A percentile compares a stretch with the other conserved stretches of the same genome.
phyloP scores from a whole-genome alignment of 495 filamentous ascomycete genomes.

The Niebla homalea region DNA sequence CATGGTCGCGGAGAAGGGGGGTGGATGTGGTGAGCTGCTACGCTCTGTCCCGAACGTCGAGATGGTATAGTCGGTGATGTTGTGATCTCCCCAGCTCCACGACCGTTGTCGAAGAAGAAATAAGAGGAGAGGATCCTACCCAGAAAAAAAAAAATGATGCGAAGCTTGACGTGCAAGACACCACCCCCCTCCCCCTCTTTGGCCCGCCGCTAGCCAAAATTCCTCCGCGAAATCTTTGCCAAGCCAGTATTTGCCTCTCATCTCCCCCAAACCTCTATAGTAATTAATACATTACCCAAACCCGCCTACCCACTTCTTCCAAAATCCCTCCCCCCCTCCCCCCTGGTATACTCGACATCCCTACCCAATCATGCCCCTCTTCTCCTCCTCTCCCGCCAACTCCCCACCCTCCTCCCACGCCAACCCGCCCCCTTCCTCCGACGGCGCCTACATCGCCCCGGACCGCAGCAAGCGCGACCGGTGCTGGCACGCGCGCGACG shows the following conservation, averaged over 20 bases:
- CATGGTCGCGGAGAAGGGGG: neutral
- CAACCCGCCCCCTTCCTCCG: slow-evolving; percentile 25
- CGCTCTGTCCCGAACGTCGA: too few relatives aligned
- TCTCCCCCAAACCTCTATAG: neutral
- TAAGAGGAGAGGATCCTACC: too few relatives aligned
- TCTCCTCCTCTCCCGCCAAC: slow-evolving; percentile 19
- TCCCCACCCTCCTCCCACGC: slow-evolving; percentile 6
- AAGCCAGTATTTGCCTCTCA: too few relatives aligned
- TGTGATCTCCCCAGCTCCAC: too few relatives aligned
- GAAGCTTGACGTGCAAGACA: neutral
- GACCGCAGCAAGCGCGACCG: slow-evolving; percentile 58
- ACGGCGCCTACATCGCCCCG: slow-evolving; percentile 58
- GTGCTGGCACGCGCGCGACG: slow-evolving; percentile 81
- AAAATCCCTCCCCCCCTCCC: neutral
- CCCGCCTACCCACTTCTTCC: neutral
- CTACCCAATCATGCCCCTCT: slow-evolving; percentile 29
- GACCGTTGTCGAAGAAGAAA: too few relatives aligned
- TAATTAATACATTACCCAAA: neutral
- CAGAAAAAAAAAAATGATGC: too few relatives aligned
- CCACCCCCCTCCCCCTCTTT: neutral
- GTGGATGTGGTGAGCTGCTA: neutral
- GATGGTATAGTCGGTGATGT: too few relatives aligned
- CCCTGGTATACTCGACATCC: neutral
- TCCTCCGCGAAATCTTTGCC: neutral
- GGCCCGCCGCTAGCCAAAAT: neutral